A percentile compares a stretch with the other conserved stretches of the same genome.
Conservation (phyloP, 1,284 basidiomycete genomes). For the Leccinum angustisporum region DNA sequence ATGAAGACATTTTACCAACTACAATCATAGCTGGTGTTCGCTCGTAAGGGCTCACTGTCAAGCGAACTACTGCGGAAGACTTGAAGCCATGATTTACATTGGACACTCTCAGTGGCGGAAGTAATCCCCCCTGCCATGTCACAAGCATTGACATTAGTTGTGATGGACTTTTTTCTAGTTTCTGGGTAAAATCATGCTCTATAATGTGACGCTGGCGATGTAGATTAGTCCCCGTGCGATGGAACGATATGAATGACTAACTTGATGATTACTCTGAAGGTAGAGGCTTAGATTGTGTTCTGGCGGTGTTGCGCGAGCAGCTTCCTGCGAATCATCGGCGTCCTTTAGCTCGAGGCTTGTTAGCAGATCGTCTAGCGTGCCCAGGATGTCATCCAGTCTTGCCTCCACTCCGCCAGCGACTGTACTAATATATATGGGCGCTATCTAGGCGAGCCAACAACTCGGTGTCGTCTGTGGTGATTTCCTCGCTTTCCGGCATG, state of each 20-base stretch:
- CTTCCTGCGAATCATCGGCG: conserved; percentile 1
- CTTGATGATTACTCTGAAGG: conserved; percentile 12
- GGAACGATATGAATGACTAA: conserved; percentile 6
- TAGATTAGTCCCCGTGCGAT: conserved; percentile 1
- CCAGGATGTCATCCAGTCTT: conserved; percentile 56
- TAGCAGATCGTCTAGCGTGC: conserved; percentile 54
- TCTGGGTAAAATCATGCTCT: conserved; percentile 21
- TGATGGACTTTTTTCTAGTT: conserved; percentile 4
- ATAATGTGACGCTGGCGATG: conserved; percentile 3
- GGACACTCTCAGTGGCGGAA: conserved; percentile 27
- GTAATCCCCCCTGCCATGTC: conserved; percentile 16
- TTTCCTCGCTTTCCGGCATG: conserved; percentile 35
- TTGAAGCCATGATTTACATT: conserved; percentile 24
- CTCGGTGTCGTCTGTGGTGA: conserved; percentile 41
- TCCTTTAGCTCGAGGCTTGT: conserved; percentile 38
- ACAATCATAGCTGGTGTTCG: conserved; percentile 68
- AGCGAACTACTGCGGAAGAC: conserved; percentile 47
- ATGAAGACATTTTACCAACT: conserved; percentile 6
- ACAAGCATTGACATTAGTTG: conserved; percentile 6
- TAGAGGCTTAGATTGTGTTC: conserved; percentile 1
- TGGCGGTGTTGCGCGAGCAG: background rate
- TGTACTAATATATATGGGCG: conserved; percentile 40
- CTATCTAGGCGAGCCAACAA: conserved; percentile 51
- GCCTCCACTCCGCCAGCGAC: conserved; percentile 57
- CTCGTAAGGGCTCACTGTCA: conserved; percentile 74